Evolutionary conservation across 441 rosid species (phyloP).

Genomic region (Bocquillonia castaneifolia): DNA sequence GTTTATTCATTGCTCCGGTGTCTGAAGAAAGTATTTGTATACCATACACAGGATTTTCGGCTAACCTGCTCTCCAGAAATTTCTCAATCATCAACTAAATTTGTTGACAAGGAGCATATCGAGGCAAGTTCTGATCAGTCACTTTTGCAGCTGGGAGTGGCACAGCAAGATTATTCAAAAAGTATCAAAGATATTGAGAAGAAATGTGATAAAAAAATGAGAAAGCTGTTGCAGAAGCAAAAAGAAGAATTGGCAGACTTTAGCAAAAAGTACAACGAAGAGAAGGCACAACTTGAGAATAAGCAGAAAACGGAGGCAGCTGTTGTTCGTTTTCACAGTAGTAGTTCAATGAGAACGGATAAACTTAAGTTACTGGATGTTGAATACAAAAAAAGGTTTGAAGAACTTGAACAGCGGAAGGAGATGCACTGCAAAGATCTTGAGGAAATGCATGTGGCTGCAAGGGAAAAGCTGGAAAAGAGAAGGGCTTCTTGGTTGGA

Average conservation of each 20-base stretch:
- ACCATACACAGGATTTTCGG: slow-evolving; percentile 29
- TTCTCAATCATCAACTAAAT: slow-evolving; percentile 29
- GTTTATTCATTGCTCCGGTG: slow-evolving; percentile 50
- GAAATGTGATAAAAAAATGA: slow-evolving; percentile 45
- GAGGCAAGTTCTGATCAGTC: slow-evolving; percentile 30
- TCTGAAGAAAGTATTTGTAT: slow-evolving; percentile 56
- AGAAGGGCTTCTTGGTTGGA: slow-evolving; percentile 42
- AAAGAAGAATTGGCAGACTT: slow-evolving; percentile 36
- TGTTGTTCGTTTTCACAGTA: slow-evolving; percentile 41
- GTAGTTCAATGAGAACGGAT: slow-evolving; percentile 32
- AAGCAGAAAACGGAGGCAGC: slow-evolving; percentile 40
- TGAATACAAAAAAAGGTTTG: slow-evolving; percentile 40
- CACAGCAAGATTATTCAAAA: slow-evolving; percentile 41
- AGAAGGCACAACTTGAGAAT: slow-evolving; percentile 42
- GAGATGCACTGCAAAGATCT: slow-evolving; percentile 34
- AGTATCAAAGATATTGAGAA: slow-evolving; percentile 47
- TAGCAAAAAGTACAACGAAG: slow-evolving; percentile 33
- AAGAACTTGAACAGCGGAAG: slow-evolving; percentile 35
- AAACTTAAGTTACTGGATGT: slow-evolving; percentile 47
- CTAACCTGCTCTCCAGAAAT: slow-evolving; percentile 30
- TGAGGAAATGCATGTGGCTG: slow-evolving; percentile 39
- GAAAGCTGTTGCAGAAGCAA: slow-evolving; percentile 38
- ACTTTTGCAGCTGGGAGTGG: slow-evolving; percentile 32
- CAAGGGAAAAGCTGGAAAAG: slow-evolving; percentile 41
- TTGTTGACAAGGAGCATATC: slow-evolving; percentile 22